phyloP scores from a whole-genome alignment of 768 basidiomycete genomes.

The Russula abietina region DNA sequence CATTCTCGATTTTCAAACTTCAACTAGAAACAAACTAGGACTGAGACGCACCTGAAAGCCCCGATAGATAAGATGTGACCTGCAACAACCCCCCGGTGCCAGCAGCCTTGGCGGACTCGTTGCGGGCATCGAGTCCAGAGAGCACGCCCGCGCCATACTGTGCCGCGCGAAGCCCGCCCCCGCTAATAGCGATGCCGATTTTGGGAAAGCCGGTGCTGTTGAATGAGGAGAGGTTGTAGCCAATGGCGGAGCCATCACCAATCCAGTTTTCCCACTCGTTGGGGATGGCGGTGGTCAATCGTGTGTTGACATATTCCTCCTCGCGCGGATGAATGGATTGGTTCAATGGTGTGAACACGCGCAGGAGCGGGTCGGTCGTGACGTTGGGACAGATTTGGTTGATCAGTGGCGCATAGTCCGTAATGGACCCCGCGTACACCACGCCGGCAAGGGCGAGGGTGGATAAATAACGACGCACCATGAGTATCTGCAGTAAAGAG shows the following conservation, averaged over 20 bases:
- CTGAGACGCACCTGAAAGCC: slow-evolving; percentile 48
- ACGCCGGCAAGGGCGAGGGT: neutral
- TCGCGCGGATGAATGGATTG: slow-evolving; percentile 50
- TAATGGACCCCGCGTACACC: slow-evolving; percentile 26
- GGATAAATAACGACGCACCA: neutral
- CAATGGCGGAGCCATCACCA: slow-evolving; percentile 45
- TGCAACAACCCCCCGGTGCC: slow-evolving; percentile 68
- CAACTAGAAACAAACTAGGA: too few species aligned
- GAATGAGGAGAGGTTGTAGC: slow-evolving; percentile 47
- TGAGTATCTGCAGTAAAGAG: neutral
- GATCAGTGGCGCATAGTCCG: slow-evolving; percentile 48
- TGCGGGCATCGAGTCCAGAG: slow-evolving; percentile 55
- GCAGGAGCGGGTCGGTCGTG: slow-evolving; percentile 43
- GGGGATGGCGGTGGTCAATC: slow-evolving; percentile 39
- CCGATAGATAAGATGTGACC: slow-evolving; percentile 62
- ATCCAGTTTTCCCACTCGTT: slow-evolving; percentile 56
- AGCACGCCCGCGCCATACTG: slow-evolving; percentile 58
- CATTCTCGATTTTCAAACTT: neutral
- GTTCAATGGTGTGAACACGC: slow-evolving; percentile 44
- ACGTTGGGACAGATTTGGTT: slow-evolving; percentile 48
- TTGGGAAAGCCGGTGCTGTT: slow-evolving; percentile 39
- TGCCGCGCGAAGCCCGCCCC: slow-evolving; percentile 65
- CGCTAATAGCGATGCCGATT: slow-evolving; percentile 61
- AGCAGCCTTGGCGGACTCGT: slow-evolving; percentile 46
- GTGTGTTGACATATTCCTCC: slow-evolving; percentile 39